Conservation (phyloP, 768 basidiomycete genomes). For the Rhodotorula paludigena region DNA sequence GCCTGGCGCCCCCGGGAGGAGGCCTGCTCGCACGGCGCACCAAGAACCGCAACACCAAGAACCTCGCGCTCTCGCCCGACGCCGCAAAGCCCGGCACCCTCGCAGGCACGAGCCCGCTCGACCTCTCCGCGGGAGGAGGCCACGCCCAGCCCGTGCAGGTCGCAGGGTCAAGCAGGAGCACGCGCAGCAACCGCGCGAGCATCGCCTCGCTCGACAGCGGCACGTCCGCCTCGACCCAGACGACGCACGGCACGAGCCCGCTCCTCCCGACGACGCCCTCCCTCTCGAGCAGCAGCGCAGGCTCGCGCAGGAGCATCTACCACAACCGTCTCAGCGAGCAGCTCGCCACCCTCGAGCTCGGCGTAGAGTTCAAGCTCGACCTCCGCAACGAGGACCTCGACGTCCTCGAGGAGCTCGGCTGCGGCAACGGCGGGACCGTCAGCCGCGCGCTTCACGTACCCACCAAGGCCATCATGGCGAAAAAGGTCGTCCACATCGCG, state of each 20-base stretch:
- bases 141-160: conserved; percentile 23
- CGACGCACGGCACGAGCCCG: not conserved
- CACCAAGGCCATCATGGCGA: conserved; percentile 90
- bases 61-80: conserved; percentile 35
- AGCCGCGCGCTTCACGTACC: conserved; percentile 91
- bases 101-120: conserved; percentile 2
- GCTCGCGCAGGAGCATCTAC: conserved; percentile 29
- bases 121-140: conserved; percentile 9
- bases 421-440: conserved; percentile 95
- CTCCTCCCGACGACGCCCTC: conserved; percentile 21
- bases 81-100: conserved; percentile 40
- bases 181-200: conserved; percentile 1
- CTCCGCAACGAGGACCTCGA: conserved; percentile 83
- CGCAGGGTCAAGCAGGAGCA: conserved; percentile 17
- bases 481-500: conserved; percentile 96
- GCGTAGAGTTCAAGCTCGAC: conserved; percentile 71
- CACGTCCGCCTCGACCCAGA: too few relatives aligned
- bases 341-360: conserved; percentile 75
- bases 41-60: conserved; percentile 42
- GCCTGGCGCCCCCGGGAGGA: not conserved
- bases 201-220: conserved; percentile 7
- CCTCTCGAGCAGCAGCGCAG: conserved; percentile 48
- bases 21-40: conserved; percentile 2
- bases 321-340: conserved; percentile 76
- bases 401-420: conserved; percentile 83